Evolutionary conservation across 805 yeast genomes (phyloP).

Genomic region (Candida germanica): DNA sequence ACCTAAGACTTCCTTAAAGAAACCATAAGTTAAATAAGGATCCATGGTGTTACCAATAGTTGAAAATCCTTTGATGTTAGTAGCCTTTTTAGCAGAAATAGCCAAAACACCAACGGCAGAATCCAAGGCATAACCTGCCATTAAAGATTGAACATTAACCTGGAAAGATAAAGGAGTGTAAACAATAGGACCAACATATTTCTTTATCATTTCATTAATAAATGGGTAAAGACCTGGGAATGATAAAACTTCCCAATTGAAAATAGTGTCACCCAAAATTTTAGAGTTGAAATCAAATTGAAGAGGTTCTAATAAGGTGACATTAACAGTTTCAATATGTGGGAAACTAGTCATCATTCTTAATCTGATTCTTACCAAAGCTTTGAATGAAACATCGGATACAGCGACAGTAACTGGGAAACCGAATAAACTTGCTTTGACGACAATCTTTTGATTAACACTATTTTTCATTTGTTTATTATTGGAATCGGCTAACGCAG

Average conservation of each 20-base stretch:
- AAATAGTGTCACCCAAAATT: slow-evolving; percentile 71
- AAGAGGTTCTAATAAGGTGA: slow-evolving; percentile 84
- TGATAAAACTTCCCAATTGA: slow-evolving; percentile 83
- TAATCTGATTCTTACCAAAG: slow-evolving; percentile 73
- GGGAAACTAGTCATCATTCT: slow-evolving; percentile 91
- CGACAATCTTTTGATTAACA: slow-evolving; percentile 76
- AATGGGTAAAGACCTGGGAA: slow-evolving; percentile 85
- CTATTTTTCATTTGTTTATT: slow-evolving; percentile 79
- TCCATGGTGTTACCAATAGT: slow-evolving; percentile 77
- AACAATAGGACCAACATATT: slow-evolving; percentile 84
- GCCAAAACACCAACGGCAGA: slow-evolving; percentile 86
- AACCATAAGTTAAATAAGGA: slow-evolving; percentile 79
- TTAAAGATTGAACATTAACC: slow-evolving; percentile 83
- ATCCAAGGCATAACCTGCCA: slow-evolving; percentile 76
- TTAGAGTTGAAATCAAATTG: slow-evolving; percentile 79
- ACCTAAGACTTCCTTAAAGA: slow-evolving; percentile 55
- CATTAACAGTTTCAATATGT: slow-evolving; percentile 85
- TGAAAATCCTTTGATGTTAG: slow-evolving; percentile 64
- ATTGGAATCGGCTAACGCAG: slow-evolving; percentile 77
- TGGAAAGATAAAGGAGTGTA: slow-evolving; percentile 91
- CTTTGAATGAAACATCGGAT: slow-evolving; percentile 74
- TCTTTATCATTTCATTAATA: slow-evolving; percentile 79
- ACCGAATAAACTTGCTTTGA: slow-evolving; percentile 82
- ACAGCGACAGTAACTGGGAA: slow-evolving; percentile 75
- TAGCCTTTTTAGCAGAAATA: slow-evolving; percentile 64